Evolutionary conservation across 148 eudicot genomes (phyloP).

Genomic region (Camellia granthamiana): DNA sequence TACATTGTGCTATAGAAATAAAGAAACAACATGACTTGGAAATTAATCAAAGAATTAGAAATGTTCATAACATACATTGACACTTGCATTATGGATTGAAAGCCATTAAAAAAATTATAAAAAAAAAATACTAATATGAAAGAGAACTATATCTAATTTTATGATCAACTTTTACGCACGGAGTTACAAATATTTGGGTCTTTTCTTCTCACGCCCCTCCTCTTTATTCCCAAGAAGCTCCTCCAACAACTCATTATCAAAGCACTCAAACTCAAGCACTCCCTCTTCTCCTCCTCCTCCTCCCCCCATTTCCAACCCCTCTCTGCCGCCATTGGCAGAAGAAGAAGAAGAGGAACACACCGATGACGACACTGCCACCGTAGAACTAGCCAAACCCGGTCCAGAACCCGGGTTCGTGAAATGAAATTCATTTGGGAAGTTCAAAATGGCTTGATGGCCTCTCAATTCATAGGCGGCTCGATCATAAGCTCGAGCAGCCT

Average conservation of each 20-base stretch:
- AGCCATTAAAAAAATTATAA: not conserved
- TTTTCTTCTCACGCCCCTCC: not conserved
- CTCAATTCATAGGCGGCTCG: constrained; percentile 22
- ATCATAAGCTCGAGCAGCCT: constrained; percentile 31
- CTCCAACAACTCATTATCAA: constrained; percentile 32
- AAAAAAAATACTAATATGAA: not conserved
- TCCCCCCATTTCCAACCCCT: not conserved
- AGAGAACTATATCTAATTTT: too few species aligned
- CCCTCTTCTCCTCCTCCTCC: not conserved
- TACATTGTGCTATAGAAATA: too few species aligned
- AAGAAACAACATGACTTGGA: too few species aligned
- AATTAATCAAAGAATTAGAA: too few species aligned
- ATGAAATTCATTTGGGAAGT: constrained; percentile 21
- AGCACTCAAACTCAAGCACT: constrained; percentile 31
- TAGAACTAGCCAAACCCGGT: not conserved
- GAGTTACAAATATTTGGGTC: not conserved
- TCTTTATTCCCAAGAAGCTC: constrained; percentile 20
- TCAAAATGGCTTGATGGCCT: constrained; percentile 24
- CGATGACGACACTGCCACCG: not conserved
- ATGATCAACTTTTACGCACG: not conserved
- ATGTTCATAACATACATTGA: too few species aligned
- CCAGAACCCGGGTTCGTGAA: not conserved
- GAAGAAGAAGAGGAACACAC: not conserved
- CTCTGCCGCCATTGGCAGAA: not conserved
- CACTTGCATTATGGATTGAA: too few species aligned